These are phyloP conservation scores for Zarea fungicola DNA, from an alignment of 2,329 filamentous ascomycete genomes.

Conservation along the genomic window DNA sequence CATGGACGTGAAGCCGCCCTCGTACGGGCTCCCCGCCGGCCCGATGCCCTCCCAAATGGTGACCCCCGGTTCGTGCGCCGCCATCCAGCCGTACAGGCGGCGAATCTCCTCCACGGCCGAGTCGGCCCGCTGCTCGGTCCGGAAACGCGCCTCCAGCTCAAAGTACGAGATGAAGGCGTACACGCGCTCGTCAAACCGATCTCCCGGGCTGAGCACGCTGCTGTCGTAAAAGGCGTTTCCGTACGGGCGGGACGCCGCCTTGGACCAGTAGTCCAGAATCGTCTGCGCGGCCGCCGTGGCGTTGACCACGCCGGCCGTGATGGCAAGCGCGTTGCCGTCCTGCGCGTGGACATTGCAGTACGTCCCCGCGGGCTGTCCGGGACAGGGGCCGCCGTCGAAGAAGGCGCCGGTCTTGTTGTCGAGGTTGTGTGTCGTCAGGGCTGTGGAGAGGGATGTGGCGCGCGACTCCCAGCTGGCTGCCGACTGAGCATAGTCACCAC, in stretches of 20 bases:
- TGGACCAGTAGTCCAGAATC: slow-evolving; percentile 35
- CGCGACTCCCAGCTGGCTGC: slow-evolving; percentile 35
- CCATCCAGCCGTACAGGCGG: slow-evolving; percentile 47
- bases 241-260: slow-evolving; percentile 32
- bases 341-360: slow-evolving; percentile 38
- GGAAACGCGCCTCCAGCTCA: slow-evolving; percentile 45
- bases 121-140: slow-evolving; percentile 21
- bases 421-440: slow-evolving; percentile 35
- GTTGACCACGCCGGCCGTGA: slow-evolving; percentile 32
- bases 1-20: slow-evolving; percentile 42
- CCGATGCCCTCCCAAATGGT: slow-evolving; percentile 51
- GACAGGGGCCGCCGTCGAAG: slow-evolving; percentile 34
- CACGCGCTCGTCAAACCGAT: slow-evolving; percentile 38
- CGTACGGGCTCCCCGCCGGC: slow-evolving; percentile 35
- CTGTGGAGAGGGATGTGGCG: slow-evolving; percentile 28
- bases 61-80: slow-evolving; percentile 37
- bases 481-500: slow-evolving; percentile 22
- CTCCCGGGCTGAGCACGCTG: slow-evolving; percentile 25
- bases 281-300: slow-evolving; percentile 24
- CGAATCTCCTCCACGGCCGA: slow-evolving; percentile 41
- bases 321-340: slow-evolving; percentile 45
- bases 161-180: slow-evolving; percentile 51
- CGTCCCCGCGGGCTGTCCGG: slow-evolving; percentile 19
- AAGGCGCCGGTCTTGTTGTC: slow-evolving; percentile 39
- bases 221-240: slow-evolving; percentile 50